Base-by-base conservation (phyloP, 2,329 filamentous ascomycete genomes). In the Annulohypoxylon truncatum region DNA sequence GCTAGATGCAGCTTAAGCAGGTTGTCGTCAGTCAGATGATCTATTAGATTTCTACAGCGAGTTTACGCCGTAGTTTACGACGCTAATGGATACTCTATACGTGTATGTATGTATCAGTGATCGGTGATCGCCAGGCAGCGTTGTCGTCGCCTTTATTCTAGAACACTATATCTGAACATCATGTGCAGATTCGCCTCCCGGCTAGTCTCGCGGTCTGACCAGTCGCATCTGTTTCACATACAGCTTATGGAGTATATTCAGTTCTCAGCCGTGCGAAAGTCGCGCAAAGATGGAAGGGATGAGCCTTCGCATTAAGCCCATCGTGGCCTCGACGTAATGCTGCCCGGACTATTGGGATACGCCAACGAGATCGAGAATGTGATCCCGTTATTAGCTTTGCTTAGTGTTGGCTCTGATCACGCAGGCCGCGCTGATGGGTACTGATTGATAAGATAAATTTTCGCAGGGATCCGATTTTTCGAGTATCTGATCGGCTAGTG, bases 381-480 rank as follows among this genome's bases (percentile, higher is more conserved):
- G 47, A 57, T 53, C 24, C 29, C 48, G 46, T 47, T 58, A 33
- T 52, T 60, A 55, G 58, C 44, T 48, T 40, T 29, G 31, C 33
- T 62, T 51, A 33, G 33, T 59, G 61, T 28, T 56, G 53, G 8
- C 28, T 52, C 44, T 56, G 59, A 15, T 68, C 62, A 57, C 52
- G 51, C 50, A 53, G 59, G 22, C 65, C 59, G 53, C 47, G 46
- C 50, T 59, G 59, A 51, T 69, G 63, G 67, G 20, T 42, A 66
- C 64, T 67, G 66, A 69, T 69, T 69, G 67, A 69, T 69, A 66
- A 67, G 67, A 69, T 69, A 67, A 68, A 59, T 67, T 61, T 31
- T 67, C 26, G 31, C 48, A 22, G 24, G 24, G 59, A 10, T 52
- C 56, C 59, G n/a, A 18, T 60, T 46, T 54, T 61, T 15, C 28